Evolutionary conservation across 441 rosid species (phyloP).

Genomic region (Lepidium campestre): DNA sequence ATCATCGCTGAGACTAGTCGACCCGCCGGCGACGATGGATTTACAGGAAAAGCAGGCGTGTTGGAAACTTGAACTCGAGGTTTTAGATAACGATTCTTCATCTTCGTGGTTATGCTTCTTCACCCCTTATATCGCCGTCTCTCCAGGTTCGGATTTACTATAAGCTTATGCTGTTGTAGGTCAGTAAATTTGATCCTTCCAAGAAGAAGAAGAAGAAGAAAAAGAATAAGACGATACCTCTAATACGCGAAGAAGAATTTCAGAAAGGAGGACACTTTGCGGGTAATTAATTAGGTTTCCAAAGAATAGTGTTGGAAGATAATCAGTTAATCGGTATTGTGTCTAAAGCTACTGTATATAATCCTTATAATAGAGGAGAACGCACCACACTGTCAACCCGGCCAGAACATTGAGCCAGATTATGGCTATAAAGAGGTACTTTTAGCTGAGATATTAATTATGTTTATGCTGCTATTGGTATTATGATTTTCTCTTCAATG

Average conservation of each 20-base stretch:
- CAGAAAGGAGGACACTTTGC: constrained; percentile 31
- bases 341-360: neutral
- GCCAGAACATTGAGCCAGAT: constrained; percentile 32
- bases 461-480: neutral
- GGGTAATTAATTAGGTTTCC: constrained; percentile 10
- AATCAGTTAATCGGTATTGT: neutral
- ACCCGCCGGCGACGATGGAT: constrained; percentile 18
- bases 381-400: constrained; percentile 17
- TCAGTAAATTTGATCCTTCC: constrained; percentile 34
- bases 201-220: constrained; percentile 51
- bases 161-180: constrained; percentile 14
- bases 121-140: neutral
- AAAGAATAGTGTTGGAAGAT: neutral
- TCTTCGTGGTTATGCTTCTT: neutral
- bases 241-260: constrained; percentile 30
- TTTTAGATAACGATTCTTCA: neutral
- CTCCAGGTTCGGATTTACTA: neutral
- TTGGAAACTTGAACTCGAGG: constrained; percentile 3
- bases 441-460: neutral
- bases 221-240: constrained; percentile 22
- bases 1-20: neutral
- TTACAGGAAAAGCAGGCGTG: constrained; percentile 12
- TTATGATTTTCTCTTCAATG: neutral
- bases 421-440: constrained; percentile 44
- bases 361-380: constrained; percentile 9